A percentile compares a stretch with the other conserved stretches of the same genome.
Evolutionary conservation across 2,329 filamentous ascomycete genomes (phyloP).

Genomic region (Nigrograna mackinnonii): DNA sequence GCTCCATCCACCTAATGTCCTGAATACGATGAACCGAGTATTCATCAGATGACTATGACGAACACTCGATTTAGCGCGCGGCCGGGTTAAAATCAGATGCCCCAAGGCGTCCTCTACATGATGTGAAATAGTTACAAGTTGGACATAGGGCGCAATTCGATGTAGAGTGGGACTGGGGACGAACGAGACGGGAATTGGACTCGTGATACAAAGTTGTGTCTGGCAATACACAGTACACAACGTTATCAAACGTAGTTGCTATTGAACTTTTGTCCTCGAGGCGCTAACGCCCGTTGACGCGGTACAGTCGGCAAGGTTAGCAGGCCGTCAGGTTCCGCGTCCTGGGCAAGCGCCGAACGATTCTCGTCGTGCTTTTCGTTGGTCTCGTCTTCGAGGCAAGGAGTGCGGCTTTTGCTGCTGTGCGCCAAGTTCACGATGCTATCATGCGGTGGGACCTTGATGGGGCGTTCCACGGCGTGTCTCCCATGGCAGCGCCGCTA

Average conservation of each 20-base stretch:
- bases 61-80: too few relatives aligned
- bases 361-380: conserved; percentile 20
- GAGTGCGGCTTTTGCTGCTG: conserved; percentile 5
- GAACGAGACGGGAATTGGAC: background rate
- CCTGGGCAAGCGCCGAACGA: background rate
- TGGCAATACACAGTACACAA: background rate
- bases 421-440: conserved; percentile 2
- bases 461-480: conserved; percentile 1
- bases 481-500: background rate
- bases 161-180: background rate
- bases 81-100: too few relatives aligned
- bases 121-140: too few relatives aligned
- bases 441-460: conserved; percentile 2
- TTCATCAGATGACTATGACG: too few relatives aligned
- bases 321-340: background rate
- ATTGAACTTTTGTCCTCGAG: too few relatives aligned
- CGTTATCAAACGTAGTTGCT: background rate
- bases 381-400: conserved; percentile 16
- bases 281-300: too few relatives aligned
- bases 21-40: too few relatives aligned
- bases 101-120: too few relatives aligned
- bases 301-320: background rate
- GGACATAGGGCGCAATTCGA: too few relatives aligned
- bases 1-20: too few relatives aligned
- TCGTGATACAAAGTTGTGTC: background rate